Evolutionary conservation across 495 filamentous ascomycete species (phyloP), one percentile per base, ranked within the genome.

Genomic region (Neurospora sp.): DNA sequence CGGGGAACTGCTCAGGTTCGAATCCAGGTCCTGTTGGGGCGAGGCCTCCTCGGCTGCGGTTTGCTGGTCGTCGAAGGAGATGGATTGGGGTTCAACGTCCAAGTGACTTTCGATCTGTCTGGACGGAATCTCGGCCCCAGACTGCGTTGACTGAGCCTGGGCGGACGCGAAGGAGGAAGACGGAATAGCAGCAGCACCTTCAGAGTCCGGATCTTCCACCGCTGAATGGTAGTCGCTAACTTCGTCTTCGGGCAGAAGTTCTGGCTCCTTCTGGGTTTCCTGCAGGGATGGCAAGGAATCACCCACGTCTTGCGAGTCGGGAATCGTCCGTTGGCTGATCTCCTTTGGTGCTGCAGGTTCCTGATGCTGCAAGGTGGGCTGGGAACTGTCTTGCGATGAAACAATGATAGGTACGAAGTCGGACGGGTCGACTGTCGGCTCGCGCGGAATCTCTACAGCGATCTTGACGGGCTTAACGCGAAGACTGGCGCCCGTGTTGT

Each of bases 231-330:
- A 35, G 23, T 70, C n/a, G 12, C 35, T 69, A 18, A 41, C 72
- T 69, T 69, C 54, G 23, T 66, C 54, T 35, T 66, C 27, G 7
- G 7, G 14, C 54, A 37, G 14, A 66, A 9, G 18, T 20, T 37
- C 59, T 20, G 10, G 59, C 54, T 42, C 27, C 8, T n/a, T 70
- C 59, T 70, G 72, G n/a, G 39, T 14, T 70, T 70, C 40, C 59
- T 31, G 54, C 27, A 66, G 62, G 12, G 76, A 79, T 12, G 59
- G 72, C 14, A 74, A 37, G 3, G 73, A 72, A 18, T 78, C 69
- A 10, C 73, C 69, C 5, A 44, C 39, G 14, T 72, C 79, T 69
- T 82, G 81, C 1, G 81, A 82, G 40, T 82, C 81, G 0, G 78
- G 78, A 8, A 82, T 81, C 1, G 77, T 78, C 6, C 71, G 72